Percentiles rank a stretch among this genome's conserved stretches.
Conservation (phyloP, 1,139 yeast species). For the Magnusiomyces fungicola region DNA sequence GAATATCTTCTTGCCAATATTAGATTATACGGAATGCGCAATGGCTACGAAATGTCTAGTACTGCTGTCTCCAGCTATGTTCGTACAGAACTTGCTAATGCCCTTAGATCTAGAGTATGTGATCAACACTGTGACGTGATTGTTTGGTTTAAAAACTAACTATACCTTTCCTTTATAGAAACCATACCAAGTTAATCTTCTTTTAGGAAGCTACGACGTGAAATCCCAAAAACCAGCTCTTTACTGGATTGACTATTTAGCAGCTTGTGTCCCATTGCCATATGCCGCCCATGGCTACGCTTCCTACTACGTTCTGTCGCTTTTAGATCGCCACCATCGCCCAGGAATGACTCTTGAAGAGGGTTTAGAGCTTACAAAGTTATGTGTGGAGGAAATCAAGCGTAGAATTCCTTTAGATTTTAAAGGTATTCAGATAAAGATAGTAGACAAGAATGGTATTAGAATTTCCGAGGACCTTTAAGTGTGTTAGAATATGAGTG, state of each 20-base stretch:
- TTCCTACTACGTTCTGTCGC: constrained; percentile 83
- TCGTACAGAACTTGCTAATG: constrained; percentile 79
- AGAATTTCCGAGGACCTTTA: constrained; percentile 40
- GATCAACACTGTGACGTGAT: too few species aligned
- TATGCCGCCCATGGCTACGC: constrained; percentile 98
- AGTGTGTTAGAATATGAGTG: neutral
- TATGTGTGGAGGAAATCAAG: constrained; percentile 72
- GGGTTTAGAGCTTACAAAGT: constrained; percentile 65
- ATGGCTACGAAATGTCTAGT: constrained; percentile 59
- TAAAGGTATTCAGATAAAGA: constrained; percentile 79
- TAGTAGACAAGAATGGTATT: constrained; percentile 52
- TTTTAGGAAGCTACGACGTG: constrained; percentile 77
- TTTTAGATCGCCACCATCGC: constrained; percentile 85
- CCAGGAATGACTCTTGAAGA: constrained; percentile 70
- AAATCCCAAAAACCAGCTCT: constrained; percentile 58
- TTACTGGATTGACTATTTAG: constrained; percentile 90
- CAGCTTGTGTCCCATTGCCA: constrained; percentile 84
- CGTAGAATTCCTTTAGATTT: constrained; percentile 93
- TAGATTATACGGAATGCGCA: constrained; percentile 81
- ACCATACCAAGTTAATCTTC: constrained; percentile 89
- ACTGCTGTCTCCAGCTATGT: constrained; percentile 83
- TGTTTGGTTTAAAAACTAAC: neutral
- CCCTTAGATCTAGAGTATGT: constrained; percentile 66
- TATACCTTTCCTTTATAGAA: constrained; percentile 39
- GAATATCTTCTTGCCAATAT: constrained; percentile 91